These are phyloP conservation scores for Rhododendron vialii DNA, from an alignment of 148 eudicot genomes.

Conservation along the genomic window DNA sequence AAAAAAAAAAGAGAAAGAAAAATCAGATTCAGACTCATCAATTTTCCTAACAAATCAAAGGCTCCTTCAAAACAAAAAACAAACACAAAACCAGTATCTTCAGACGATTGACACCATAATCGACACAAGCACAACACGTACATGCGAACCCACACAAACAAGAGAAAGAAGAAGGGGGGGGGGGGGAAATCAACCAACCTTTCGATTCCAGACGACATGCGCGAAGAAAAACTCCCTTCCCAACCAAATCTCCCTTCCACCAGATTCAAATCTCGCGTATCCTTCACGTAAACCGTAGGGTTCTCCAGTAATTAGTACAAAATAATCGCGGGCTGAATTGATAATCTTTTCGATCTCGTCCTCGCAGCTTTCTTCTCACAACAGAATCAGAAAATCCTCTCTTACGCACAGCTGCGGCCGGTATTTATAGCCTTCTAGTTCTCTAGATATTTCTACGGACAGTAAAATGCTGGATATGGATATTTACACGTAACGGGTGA, in stretches of 20 bases:
- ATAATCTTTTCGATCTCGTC: not conserved
- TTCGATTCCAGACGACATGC: not conserved
- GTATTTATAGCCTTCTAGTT: constrained; percentile 32
- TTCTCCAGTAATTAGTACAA: not conserved
- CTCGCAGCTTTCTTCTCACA: not conserved
- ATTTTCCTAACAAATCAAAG: not conserved
- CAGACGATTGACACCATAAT: not conserved
- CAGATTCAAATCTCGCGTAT: not conserved
- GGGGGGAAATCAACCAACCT: constrained; percentile 14
- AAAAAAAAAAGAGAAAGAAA: not conserved
- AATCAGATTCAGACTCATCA: not conserved
- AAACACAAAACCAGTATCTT: not conserved
- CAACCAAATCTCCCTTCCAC: not conserved
- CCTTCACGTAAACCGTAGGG: not conserved
- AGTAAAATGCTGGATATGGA: not conserved
- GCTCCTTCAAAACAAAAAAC: not conserved
- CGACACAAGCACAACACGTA: not conserved
- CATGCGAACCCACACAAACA: not conserved
- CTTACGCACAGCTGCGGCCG: not conserved
- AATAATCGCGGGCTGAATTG: not conserved
- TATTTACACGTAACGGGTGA: not conserved
- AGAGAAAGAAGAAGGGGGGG: not conserved
- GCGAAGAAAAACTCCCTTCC: not conserved
- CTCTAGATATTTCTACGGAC: constrained; percentile 16
- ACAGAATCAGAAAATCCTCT: not conserved